Evolutionary conservation across 192 early-diverging fungal genomes (phyloP).

Genomic region (Piromyces finnis): DNA sequence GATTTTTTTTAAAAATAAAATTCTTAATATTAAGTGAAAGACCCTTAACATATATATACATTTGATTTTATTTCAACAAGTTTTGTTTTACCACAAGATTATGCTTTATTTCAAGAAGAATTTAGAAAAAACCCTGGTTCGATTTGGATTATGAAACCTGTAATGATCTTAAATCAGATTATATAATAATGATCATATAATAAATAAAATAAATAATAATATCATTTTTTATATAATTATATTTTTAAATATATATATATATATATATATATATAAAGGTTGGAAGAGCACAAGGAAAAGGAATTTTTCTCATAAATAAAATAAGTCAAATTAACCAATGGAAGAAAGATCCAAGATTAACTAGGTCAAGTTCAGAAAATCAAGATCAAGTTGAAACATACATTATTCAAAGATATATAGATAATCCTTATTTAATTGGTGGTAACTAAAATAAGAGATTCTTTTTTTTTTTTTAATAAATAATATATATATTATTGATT

Average conservation of each 20-base stretch:
- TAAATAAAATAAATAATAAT: too few relatives aligned
- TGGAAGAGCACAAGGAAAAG: slow-evolving; percentile 46
- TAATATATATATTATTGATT: neutral
- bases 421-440: slow-evolving; percentile 41
- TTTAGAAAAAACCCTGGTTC: slow-evolving; percentile 41
- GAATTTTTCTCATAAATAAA: slow-evolving; percentile 48
- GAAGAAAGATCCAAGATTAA: slow-evolving; percentile 25
- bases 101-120: slow-evolving; percentile 46
- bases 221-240: too few relatives aligned
- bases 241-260: too few relatives aligned
- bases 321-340: slow-evolving; percentile 34
- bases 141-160: slow-evolving; percentile 51
- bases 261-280: slow-evolving; percentile 2
- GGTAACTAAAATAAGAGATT: too few relatives aligned
- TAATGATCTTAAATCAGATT: neutral
- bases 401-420: slow-evolving; percentile 44
- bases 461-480: neutral
- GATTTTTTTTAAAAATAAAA: too few relatives aligned
- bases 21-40: neutral
- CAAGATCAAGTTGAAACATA: slow-evolving; percentile 30
- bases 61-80: slow-evolving; percentile 37
- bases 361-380: neutral
- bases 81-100: slow-evolving; percentile 38
- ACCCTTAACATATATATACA: neutral
- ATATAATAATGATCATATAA: too few relatives aligned